Evolutionary conservation across 768 basidiomycete genomes (phyloP), one percentile per base, ranked within the genome.

Genomic region (Termitomyces sp.): DNA sequence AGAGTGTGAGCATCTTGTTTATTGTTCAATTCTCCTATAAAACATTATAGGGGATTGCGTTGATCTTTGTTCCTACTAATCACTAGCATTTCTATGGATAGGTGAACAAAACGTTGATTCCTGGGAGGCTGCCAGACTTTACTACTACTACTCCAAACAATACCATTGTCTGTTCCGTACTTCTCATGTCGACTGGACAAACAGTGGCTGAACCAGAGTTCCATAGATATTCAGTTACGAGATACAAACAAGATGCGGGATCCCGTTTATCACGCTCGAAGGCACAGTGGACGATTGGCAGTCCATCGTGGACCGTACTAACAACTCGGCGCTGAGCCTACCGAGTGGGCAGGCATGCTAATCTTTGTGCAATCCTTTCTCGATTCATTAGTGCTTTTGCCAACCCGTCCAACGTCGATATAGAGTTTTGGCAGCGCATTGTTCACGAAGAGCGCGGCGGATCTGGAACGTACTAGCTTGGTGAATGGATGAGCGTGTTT

Each of bases 251-350:
- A 1, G 20, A 0, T 68, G 67, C 32, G 67, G 65, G 6, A 64
- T 66, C 13, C 65, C 66, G 5, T 56, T 50, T 3, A 58, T 68
- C 13, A 65, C 66, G 0, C 57, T 66, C 5, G 58, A 64, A 38
- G 65, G 65, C 2, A 58, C 58, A 5, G 59, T 58, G 31, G 43
- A 41, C 29, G 64, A 68, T 57, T 68, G 63, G 64, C 56, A 58
- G 39, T 61, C 60, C 11, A 45, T 68, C 7, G 50, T 66, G 7
- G 18, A 38, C 2, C 60, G 63, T 0, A 39, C 64, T n/a, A 60
- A 64, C 25, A 66, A 63, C 66, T 65, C 31, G 66, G 63, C 18
- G 18, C 49, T 11, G 66, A 69, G 31, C 61, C 66, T 5, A 54
- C 32, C 18, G 49, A 56, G 13, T 67, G 63, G 63, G 60, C 60